These are phyloP conservation scores for Epithele typhae DNA, from an alignment of 768 basidiomycete genomes.

Conservation along the genomic window DNA sequence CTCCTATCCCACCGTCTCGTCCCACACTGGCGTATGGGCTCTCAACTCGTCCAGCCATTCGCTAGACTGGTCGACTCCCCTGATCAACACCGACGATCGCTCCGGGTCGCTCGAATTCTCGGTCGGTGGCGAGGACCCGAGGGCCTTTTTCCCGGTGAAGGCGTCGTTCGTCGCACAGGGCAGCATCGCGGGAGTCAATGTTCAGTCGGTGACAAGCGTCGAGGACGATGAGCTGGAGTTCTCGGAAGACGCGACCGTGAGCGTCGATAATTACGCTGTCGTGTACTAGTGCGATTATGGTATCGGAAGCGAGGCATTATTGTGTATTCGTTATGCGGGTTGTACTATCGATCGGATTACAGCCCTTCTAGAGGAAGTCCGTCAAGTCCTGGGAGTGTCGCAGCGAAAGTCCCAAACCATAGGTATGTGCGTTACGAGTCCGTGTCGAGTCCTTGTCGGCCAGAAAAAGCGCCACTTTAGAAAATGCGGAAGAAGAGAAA, in stretches of 20 bases:
- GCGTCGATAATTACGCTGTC: constrained; percentile 47
- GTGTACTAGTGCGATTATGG: constrained; percentile 19
- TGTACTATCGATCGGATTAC: constrained; percentile 10
- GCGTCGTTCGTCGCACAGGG: constrained; percentile 79
- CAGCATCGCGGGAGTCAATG: constrained; percentile 72
- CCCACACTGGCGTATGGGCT: constrained; percentile 75
- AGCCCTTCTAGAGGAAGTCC: not conserved
- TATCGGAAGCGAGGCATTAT: no score
- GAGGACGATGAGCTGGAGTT: constrained; percentile 46
- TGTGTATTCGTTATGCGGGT: constrained; percentile 10
- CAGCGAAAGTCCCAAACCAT: no score
- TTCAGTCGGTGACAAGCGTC: constrained; percentile 54
- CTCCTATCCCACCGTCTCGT: constrained; percentile 80
- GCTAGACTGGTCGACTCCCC: constrained; percentile 80
- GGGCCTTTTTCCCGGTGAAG: constrained; percentile 88
- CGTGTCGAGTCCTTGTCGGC: constrained; percentile 2
- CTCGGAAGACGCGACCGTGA: constrained; percentile 48
- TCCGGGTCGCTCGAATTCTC: constrained; percentile 91
- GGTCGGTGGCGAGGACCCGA: constrained; percentile 77
- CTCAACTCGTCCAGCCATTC: constrained; percentile 76
- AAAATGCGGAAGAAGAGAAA: not conserved
- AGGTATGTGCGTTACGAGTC: no score
- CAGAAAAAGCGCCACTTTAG: not conserved
- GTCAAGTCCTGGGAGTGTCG: not conserved
- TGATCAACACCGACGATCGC: constrained; percentile 56